Percentiles rank a stretch among this genome's conserved stretches.
Evolutionary conservation across 345 rosid genomes (phyloP).

Genomic region (Euphorbia peplus): DNA sequence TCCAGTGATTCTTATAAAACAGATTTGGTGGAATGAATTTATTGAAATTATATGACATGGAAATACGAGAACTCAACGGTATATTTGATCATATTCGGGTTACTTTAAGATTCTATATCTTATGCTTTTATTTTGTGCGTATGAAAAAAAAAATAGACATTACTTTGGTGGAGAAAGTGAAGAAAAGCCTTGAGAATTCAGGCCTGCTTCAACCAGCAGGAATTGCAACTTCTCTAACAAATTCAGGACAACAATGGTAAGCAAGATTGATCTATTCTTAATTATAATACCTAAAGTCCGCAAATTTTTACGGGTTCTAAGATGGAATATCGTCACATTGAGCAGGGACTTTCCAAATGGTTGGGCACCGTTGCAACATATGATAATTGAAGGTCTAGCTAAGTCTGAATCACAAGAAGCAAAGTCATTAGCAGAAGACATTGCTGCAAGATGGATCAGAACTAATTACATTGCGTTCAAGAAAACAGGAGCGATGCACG

Average conservation of each 20-base stretch:
- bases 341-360: conserved; percentile 92
- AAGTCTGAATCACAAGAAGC: conserved; percentile 54
- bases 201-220: conserved; percentile 65
- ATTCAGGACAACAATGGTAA: conserved; percentile 81
- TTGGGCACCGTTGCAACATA: conserved; percentile 87
- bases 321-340: not conserved
- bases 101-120: no score
- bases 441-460: conserved; percentile 71
- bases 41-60: no score
- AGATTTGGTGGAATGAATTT: no score
- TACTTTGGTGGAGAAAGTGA: conserved; percentile 52
- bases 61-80: no score
- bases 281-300: not conserved
- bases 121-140: conserved; percentile 10
- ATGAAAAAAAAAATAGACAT: conserved; percentile 39
- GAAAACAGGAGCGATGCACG: conserved; percentile 56
- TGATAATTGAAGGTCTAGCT: conserved; percentile 69
- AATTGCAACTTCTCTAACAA: conserved; percentile 64
- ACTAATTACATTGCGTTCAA: conserved; percentile 53
- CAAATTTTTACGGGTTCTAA: not conserved
- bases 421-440: conserved; percentile 62
- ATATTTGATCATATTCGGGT: not conserved
- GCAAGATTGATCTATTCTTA: not conserved
- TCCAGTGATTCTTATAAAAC: no score
- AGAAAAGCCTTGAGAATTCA: conserved; percentile 51